Evolutionary conservation across 73 alveolate genomes (phyloP).

Genomic region (Symbiodinium pilosum): DNA sequence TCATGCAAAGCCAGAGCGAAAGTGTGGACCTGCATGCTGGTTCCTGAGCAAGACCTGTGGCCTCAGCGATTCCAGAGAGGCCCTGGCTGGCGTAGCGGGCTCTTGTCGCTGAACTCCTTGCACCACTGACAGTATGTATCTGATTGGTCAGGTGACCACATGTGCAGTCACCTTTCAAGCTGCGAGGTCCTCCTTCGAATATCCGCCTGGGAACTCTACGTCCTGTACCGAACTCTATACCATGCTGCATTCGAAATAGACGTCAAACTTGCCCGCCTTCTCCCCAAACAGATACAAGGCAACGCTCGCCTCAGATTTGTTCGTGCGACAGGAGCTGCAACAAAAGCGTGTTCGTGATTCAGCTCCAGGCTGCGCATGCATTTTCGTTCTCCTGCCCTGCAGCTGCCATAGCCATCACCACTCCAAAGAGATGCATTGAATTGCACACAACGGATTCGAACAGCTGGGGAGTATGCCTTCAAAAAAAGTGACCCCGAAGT

Average conservation of each 20-base stretch:
- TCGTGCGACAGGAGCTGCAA: not conserved
- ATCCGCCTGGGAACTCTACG: constrained; percentile 79
- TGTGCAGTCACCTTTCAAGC: not conserved
- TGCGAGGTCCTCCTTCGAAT: constrained; percentile 43
- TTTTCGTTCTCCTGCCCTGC: constrained; percentile 71
- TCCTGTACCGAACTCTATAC: not conserved
- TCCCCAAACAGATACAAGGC: constrained; percentile 79
- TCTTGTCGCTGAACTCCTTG: constrained; percentile 19
- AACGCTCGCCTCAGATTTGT: constrained; percentile 69
- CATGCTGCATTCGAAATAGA: not conserved
- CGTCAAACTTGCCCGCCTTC: not conserved
- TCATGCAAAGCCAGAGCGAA: not conserved
- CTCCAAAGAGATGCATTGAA: not conserved
- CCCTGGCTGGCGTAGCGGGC: constrained; percentile 17
- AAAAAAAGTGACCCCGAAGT: constrained; percentile 72
- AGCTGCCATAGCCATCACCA: not conserved
- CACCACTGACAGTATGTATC: not conserved
- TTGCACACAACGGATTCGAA: not conserved
- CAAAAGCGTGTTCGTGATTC: not conserved
- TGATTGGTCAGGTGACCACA: not conserved
- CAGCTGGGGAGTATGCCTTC: constrained; percentile 10
- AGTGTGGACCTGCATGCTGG: no score
- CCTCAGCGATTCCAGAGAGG: not conserved
- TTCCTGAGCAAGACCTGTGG: not conserved
- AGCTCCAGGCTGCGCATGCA: constrained; percentile 52